A percentile compares a stretch with the other conserved stretches of the same genome.
Evolutionary conservation across 768 basidiomycete species (phyloP).

Genomic region (Suillus cothurnatus): DNA sequence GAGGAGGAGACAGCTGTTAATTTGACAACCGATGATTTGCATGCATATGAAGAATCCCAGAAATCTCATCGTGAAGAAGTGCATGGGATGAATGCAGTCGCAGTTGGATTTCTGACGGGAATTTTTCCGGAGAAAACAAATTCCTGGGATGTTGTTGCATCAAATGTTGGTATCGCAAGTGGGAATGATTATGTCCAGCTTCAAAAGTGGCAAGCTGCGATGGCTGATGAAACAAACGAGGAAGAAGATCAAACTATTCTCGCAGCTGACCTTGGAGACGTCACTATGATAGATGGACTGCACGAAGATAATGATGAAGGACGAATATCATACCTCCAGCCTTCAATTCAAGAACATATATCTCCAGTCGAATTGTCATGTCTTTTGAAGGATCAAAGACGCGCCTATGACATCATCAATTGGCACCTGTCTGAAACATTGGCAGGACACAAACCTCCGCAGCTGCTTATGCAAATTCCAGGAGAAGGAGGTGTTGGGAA

Average conservation of each 20-base stretch:
- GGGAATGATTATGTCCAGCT: neutral
- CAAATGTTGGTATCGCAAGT: neutral
- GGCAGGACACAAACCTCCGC: conserved; percentile 19
- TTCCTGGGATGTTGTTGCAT: neutral
- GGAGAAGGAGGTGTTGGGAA: conserved; percentile 51
- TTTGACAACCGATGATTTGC: neutral
- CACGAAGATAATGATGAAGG: too few relatives aligned
- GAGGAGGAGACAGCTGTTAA: neutral
- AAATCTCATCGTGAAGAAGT: neutral
- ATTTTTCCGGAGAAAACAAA: neutral
- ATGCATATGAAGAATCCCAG: neutral
- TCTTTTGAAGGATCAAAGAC: neutral
- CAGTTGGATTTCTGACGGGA: neutral
- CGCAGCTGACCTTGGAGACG: too few relatives aligned
- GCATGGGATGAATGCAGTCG: neutral
- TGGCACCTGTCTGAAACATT: conserved; percentile 28
- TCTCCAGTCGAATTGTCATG: too few relatives aligned
- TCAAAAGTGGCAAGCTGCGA: neutral
- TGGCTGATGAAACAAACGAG: too few relatives aligned
- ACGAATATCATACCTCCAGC: too few relatives aligned
- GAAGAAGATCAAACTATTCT: too few relatives aligned
- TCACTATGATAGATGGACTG: too few relatives aligned
- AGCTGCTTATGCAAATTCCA: conserved; percentile 39
- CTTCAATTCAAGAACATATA: too few relatives aligned
- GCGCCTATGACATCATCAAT: conserved; percentile 40